Conservation (phyloP, 164 flowering plant species). For the Hamamelis virginiana region DNA sequence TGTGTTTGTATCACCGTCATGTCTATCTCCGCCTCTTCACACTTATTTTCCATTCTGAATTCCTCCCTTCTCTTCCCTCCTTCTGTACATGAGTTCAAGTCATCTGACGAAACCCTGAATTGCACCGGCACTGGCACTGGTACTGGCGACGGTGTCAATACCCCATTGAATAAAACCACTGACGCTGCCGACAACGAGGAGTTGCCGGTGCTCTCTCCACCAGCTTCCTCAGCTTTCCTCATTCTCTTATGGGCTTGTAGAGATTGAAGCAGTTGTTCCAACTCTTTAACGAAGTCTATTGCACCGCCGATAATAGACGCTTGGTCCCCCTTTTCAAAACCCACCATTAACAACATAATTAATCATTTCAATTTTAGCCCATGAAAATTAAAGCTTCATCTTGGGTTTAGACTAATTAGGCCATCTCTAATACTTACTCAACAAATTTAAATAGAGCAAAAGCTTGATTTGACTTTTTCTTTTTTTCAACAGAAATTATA, state of each 20-base stretch:
- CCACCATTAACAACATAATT: neutral
- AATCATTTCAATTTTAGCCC: too few relatives aligned
- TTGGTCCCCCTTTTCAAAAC: slow-evolving; percentile 60
- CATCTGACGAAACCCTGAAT: neutral
- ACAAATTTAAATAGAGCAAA: too few relatives aligned
- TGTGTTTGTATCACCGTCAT: slow-evolving; percentile 55
- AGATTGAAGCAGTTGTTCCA: slow-evolving; percentile 60
- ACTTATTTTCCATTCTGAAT: slow-evolving; percentile 24
- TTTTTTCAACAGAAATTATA: too few relatives aligned
- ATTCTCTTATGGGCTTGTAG: slow-evolving; percentile 46
- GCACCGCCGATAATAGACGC: slow-evolving; percentile 77
- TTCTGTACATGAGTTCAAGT: slow-evolving; percentile 1
- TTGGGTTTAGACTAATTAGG: too few relatives aligned
- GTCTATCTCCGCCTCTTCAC: slow-evolving; percentile 38
- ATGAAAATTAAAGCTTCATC: too few relatives aligned
- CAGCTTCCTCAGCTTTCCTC: slow-evolving; percentile 18
- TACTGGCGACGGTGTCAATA: slow-evolving; percentile 22
- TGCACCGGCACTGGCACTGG: too few relatives aligned
- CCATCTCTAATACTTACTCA: too few relatives aligned
- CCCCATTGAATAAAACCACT: slow-evolving; percentile 18
- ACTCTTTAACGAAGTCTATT: slow-evolving; percentile 67
- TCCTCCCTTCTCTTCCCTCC: slow-evolving; percentile 6
- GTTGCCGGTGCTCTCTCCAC: neutral
- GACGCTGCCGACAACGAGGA: slow-evolving; percentile 10
- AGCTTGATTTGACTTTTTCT: too few relatives aligned